Evolutionary conservation across 768 basidiomycete genomes (phyloP).

Genomic region (Heimioporus sp.): DNA sequence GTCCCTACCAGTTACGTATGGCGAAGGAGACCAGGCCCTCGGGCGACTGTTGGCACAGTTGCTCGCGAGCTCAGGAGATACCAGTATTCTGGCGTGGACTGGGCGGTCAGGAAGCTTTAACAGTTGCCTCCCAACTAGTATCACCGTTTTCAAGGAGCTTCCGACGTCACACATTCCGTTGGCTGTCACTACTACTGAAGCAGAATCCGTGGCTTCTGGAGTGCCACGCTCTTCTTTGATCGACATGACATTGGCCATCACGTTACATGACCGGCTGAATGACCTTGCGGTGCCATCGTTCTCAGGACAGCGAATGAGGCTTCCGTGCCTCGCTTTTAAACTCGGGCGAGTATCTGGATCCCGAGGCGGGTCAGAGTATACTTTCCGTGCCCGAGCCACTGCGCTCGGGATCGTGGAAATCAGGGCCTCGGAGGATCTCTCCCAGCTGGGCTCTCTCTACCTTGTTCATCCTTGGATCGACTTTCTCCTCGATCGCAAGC

Average conservation of each 20-base stretch:
- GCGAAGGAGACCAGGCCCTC: too few relatives aligned
- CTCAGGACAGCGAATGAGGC: not conserved
- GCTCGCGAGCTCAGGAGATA: slow-evolving; percentile 4
- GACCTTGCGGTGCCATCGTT: not conserved
- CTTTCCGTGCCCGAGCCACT: not conserved
- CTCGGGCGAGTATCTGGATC: not conserved
- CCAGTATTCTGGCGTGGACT: slow-evolving; percentile 7
- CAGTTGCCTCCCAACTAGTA: slow-evolving; percentile 4
- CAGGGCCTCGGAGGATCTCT: slow-evolving; percentile 2
- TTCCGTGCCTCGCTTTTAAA: slow-evolving; percentile 10
- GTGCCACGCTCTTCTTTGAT: not conserved
- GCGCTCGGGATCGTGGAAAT: slow-evolving; percentile 11
- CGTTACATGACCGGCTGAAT: too few relatives aligned
- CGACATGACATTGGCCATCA: not conserved
- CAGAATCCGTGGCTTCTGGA: not conserved
- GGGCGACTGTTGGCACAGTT: slow-evolving; percentile 8
- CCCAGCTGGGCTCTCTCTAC: not conserved
- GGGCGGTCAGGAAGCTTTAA: slow-evolving; percentile 1
- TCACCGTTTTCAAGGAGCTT: not conserved
- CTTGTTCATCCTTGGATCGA: slow-evolving; percentile 18
- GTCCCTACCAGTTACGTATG: too few relatives aligned
- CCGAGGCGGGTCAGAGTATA: not conserved
- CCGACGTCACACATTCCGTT: not conserved
- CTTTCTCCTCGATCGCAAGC: not conserved
- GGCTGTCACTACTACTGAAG: not conserved